Base-by-base conservation (phyloP, 31 red algal genomes). In the Asparagopsis taxiformis region DNA sequence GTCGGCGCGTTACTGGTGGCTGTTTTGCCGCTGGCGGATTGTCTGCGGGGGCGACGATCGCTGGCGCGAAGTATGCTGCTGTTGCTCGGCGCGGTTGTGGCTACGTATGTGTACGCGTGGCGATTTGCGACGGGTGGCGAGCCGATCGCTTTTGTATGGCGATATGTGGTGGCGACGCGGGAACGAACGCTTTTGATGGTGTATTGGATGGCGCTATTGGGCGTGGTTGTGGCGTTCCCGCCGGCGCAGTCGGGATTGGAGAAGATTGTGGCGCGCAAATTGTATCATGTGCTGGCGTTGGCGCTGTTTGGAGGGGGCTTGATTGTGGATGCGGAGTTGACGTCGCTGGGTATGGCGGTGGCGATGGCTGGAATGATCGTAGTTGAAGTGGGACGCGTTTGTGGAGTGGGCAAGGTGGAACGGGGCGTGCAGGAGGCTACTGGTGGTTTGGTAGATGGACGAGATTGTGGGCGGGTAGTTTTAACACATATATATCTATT, bases 401-500 rank as follows among this genome's bases (percentile, higher is more conserved):
- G 46, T 20, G 66, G 43, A 13, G 59, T 55, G 31, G 8, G 49
- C n/a, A 29, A 31, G 41, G 44, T 28, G 38, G 75, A 52, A 63
- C 30, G 38, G 13, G 31, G 21, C 19, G 53, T 31, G 53, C 54
- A 35, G 31, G n/a, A 6, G 79, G 65, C 32, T 9, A 55, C 7
- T 0, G 79, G 50, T 22, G 49, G 60, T 21, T 79, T 94, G 44
- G 23, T 89, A 51, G 91, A 94, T 68, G 77, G 83, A 28, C 79
- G 79, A 37, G 91, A 94, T 71, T 34, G 72, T 36, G 91, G 91
- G 0, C 38, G 37, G 16, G 72, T 94, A 26, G 68, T 65, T n/a
- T 49, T 82, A 41, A 89, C 82, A 43, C 91, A 94, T 62, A 43
- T 89, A 49, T 83, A 82, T 70, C 75, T 67, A 58, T 30, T 67